phyloP scores from a whole-genome alignment of 768 basidiomycete genomes.

The Lactarius tabidus region DNA sequence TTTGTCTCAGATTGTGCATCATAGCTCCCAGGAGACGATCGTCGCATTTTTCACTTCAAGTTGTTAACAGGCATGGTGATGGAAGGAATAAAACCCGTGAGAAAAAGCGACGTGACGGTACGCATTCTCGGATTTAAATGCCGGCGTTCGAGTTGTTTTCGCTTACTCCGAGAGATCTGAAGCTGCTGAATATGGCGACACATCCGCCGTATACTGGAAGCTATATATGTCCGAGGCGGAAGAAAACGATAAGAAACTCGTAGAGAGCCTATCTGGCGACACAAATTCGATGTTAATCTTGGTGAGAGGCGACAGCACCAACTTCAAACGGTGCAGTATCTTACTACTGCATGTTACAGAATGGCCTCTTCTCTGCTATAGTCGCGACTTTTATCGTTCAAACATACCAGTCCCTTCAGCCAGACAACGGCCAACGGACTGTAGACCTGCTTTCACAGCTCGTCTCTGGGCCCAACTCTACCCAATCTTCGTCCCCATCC shows the following conservation, averaged over 20 bases:
- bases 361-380: constrained; percentile 24
- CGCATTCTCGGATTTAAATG: background rate
- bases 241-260: constrained; percentile 13
- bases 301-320: constrained; percentile 6
- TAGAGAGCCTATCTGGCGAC: constrained; percentile 19
- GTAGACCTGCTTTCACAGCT: constrained; percentile 10
- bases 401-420: constrained; percentile 19
- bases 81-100: background rate
- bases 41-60: background rate
- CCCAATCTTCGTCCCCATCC: background rate
- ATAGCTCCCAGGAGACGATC: background rate
- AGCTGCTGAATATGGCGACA: constrained; percentile 13
- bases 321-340: background rate
- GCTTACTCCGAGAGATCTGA: background rate
- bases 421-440: constrained; percentile 4
- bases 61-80: background rate
- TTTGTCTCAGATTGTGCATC: background rate
- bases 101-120: constrained; percentile 2
- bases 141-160: background rate
- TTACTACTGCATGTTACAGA: background rate
- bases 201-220: constrained; percentile 22
- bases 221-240: constrained; percentile 20
- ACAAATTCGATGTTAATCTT: constrained; percentile 24
- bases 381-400: constrained; percentile 25
- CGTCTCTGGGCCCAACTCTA: background rate